Base-by-base conservation (phyloP, 1,139 yeast species). In the Blastobotrys illinoisensis region DNA sequence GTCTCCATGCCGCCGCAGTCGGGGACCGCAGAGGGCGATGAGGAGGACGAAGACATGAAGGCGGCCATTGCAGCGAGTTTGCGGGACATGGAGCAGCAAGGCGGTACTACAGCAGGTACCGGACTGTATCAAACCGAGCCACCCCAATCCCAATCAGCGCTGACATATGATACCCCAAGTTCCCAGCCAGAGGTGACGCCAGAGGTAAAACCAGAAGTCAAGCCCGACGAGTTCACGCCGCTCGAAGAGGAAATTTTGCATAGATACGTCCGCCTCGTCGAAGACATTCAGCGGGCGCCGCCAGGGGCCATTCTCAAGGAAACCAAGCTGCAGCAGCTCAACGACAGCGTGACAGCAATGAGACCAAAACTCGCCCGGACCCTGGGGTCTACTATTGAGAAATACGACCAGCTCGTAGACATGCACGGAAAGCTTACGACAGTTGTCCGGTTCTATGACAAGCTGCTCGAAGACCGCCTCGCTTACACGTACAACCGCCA, bases 41-140 rank as follows among this genome's bases (percentile, higher is more conserved):
- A 86, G 7, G 88, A 87, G 28, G 98, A 93, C 62, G 95, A 86
- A 40, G 97, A 89, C 47, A 79, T 93, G 83, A 87, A 84, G 67
- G 96, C 95, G 1, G 99, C 98, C 0, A 90, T 93, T 58, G 96
- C 88, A n/a, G 97, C 96, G 0, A 88, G 96, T 70, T 76, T 93
- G 60, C 77, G 79, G 56, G 97, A 89, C 58, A 79, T 86, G 68
- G 52, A 53, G 11, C 43, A 24, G 4, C 43, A 24, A 2, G 14
- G 23, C 18, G 14, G 32, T 36, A 32, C 40, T 9, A 16, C 54
- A n/a, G 11, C 50, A 1, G 43, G 5, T 32, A 40, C 43, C 11
- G 54, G 57, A 14, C 40, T 50, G 13, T 50, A 52, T 13, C 50
- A 51, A 16, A n/a, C 20, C 48, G 20, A 24, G 16, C 23, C 24